Percentiles rank a stretch among this genome's conserved stretches.
Evolutionary conservation across 257 asterid genomes (phyloP).

Genomic region (Datura wrightii): DNA sequence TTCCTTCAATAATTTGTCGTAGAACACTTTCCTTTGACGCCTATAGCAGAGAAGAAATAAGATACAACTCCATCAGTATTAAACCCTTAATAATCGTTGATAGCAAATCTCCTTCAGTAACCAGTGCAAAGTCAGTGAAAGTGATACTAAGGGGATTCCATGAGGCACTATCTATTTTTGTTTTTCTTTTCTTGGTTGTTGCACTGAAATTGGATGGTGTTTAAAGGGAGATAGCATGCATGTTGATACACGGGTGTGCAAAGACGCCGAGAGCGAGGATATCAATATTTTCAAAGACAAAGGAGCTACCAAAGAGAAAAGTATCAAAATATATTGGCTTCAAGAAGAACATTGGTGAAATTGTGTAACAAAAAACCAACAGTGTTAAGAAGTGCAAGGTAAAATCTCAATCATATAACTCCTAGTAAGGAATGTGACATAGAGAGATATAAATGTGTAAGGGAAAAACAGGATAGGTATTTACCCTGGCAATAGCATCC

Average conservation of each 20-base stretch:
- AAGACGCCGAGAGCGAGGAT: neutral
- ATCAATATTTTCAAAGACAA: neutral
- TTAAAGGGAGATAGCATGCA: neutral
- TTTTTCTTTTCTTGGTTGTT: neutral
- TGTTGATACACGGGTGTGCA: neutral
- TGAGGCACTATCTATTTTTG: neutral
- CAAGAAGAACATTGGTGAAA: neutral
- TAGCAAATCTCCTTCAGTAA: neutral
- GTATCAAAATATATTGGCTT: neutral
- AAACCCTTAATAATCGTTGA: neutral
- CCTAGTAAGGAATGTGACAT: neutral
- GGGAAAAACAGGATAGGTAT: conserved; percentile 11
- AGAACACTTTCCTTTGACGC: conserved; percentile 74
- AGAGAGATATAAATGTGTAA: neutral
- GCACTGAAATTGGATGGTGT: neutral
- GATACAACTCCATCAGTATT: neutral
- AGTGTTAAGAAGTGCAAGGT: neutral
- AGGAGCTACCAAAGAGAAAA: neutral
- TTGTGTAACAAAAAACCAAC: neutral
- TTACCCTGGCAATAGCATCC: conserved; percentile 75
- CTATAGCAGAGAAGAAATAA: conserved; percentile 44
- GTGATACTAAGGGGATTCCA: neutral
- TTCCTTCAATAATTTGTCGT: conserved; percentile 73
- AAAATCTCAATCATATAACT: neutral
- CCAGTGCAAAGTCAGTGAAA: neutral